These are phyloP conservation scores for Dendrocalamus sinicus DNA, from an alignment of 176 grass and related monocot genomes.

Conservation along the genomic window DNA sequence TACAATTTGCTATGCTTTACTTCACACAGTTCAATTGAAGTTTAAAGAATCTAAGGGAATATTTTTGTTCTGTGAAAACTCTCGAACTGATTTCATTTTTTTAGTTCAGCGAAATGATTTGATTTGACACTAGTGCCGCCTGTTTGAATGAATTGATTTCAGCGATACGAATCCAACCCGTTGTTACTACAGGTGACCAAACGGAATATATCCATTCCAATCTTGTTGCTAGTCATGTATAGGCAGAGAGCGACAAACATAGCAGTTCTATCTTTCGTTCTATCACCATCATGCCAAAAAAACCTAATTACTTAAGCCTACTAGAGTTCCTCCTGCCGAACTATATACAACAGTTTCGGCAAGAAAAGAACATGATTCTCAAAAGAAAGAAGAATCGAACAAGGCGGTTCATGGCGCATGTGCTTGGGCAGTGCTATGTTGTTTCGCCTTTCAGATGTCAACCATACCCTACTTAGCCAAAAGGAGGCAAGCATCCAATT, in stretches of 20 bases:
- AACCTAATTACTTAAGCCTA: constrained; percentile 47
- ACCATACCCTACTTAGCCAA: background rate
- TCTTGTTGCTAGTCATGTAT: background rate
- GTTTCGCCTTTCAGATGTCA: background rate
- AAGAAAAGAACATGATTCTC: constrained; percentile 17
- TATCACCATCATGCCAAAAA: constrained; percentile 24
- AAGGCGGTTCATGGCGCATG: constrained; percentile 13
- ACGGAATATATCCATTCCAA: background rate
- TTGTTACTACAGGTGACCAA: background rate
- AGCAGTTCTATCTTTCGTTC: background rate
- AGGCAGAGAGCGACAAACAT: background rate
- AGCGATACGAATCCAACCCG: background rate
- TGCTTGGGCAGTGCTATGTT: background rate
- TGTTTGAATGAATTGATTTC: background rate
- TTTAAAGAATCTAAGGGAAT: background rate
- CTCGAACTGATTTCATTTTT: background rate
- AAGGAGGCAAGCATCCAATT: background rate
- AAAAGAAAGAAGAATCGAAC: background rate
- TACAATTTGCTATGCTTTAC: background rate
- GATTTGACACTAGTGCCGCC: background rate
- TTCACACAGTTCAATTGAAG: background rate
- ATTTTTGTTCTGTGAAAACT: background rate
- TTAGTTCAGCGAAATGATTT: background rate
- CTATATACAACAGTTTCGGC: constrained; percentile 37
- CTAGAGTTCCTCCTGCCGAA: constrained; percentile 17